Percentiles rank a stretch among this genome's conserved stretches.
These are phyloP conservation scores for Cutaneotrichosporon cutaneum DNA, from an alignment of 1,284 basidiomycete species.

Conservation along the genomic window DNA sequence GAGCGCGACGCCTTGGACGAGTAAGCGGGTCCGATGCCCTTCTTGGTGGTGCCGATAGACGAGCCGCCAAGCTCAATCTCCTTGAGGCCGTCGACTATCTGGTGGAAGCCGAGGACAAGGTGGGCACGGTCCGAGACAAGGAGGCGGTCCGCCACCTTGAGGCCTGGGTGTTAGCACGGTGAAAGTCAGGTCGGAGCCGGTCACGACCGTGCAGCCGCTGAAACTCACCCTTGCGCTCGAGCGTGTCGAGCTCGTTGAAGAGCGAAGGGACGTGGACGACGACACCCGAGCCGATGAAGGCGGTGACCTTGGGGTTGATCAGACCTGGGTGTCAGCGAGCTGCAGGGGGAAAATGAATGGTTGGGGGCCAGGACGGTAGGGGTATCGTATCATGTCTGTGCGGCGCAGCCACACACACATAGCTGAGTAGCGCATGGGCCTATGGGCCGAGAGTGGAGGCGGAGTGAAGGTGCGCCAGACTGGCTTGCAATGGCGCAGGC, in stretches of 20 bases:
- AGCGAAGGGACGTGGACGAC: constrained; percentile 95
- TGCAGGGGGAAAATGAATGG: neutral
- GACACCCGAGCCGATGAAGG: constrained; percentile 89
- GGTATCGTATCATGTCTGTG: neutral
- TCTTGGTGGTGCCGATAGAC: constrained; percentile 95
- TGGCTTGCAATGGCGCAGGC: neutral
- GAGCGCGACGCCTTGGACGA: constrained; percentile 96
- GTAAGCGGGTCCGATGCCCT: constrained; percentile 97
- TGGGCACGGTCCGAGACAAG: constrained; percentile 95
- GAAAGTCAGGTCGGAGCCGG: neutral
- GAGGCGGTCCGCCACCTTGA: constrained; percentile 80
- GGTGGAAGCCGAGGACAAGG: constrained; percentile 98
- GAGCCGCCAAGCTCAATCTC: constrained; percentile 94
- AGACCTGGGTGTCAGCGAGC: constrained; percentile 62
- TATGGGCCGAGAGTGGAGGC: neutral
- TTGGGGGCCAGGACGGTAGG: neutral
- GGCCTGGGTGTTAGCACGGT: constrained; percentile 58
- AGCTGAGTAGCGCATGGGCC: neutral
- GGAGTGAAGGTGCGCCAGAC: neutral
- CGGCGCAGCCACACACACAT: neutral
- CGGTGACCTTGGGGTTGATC: constrained; percentile 82
- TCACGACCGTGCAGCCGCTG: neutral
- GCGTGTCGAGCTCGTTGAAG: constrained; percentile 85
- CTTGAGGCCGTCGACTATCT: constrained; percentile 97
- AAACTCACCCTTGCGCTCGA: constrained; percentile 75